Conservation (phyloP, 805 yeast genomes). For the Pichia gijzeniarum region DNA sequence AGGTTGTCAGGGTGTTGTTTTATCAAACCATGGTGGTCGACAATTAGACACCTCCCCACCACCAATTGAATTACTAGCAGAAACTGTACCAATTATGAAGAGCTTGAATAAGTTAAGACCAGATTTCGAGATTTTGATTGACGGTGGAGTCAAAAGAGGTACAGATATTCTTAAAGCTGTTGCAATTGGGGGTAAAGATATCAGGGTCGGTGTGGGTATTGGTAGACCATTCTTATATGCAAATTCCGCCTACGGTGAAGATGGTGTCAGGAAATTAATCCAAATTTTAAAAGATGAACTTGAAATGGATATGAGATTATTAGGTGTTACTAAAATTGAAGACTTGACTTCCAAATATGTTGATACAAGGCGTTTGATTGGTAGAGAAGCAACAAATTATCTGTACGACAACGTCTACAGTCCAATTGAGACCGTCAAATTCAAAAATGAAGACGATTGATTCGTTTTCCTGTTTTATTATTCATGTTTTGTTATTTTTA, state of each 20-base stretch:
- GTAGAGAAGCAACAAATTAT: slow-evolving; percentile 29
- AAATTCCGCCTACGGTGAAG: slow-evolving; percentile 55
- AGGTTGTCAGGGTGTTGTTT: slow-evolving; percentile 72
- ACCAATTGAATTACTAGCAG: slow-evolving; percentile 68
- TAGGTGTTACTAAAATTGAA: slow-evolving; percentile 60
- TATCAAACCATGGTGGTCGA: slow-evolving; percentile 88
- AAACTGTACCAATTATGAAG: slow-evolving; percentile 48
- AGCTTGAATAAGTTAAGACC: slow-evolving; percentile 40
- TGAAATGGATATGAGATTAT: slow-evolving; percentile 68
- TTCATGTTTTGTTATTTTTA: too few species aligned
- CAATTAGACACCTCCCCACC: slow-evolving; percentile 81
- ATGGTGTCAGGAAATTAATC: slow-evolving; percentile 54
- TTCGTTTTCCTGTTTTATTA: not conserved
- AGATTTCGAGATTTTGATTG: slow-evolving; percentile 52
- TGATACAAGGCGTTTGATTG: slow-evolving; percentile 40
- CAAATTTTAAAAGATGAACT: slow-evolving; percentile 64
- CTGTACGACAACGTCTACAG: slow-evolving; percentile 26
- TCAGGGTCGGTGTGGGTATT: slow-evolving; percentile 63
- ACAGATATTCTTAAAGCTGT: slow-evolving; percentile 61
- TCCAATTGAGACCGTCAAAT: slow-evolving; percentile 27
- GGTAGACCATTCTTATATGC: slow-evolving; percentile 66
- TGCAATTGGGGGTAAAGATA: slow-evolving; percentile 65
- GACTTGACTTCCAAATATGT: slow-evolving; percentile 56
- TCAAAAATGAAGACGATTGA: slow-evolving; percentile 22
- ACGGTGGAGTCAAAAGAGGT: slow-evolving; percentile 67